Evolutionary conservation across 2,329 filamentous ascomycete genomes (phyloP).

Genomic region (Alternaria postmessia): DNA sequence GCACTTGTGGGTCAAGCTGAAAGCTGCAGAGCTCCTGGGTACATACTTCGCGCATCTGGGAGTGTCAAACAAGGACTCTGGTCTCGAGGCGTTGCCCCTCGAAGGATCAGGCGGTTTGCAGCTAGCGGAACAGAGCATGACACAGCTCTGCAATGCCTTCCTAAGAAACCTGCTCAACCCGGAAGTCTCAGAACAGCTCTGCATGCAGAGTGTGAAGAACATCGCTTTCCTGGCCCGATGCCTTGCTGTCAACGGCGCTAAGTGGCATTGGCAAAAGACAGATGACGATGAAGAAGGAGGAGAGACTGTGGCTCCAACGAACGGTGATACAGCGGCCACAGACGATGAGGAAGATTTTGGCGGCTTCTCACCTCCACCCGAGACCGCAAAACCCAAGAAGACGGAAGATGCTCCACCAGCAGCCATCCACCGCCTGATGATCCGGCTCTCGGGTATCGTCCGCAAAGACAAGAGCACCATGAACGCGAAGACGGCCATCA

Average conservation of each 20-base stretch:
- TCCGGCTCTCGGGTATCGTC: slow-evolving; percentile 78
- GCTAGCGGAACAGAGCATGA: slow-evolving; percentile 71
- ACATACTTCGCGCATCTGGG: slow-evolving; percentile 84
- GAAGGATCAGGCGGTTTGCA: slow-evolving; percentile 74
- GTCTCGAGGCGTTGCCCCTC: slow-evolving; percentile 67
- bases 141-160: slow-evolving; percentile 65
- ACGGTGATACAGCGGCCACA: slow-evolving; percentile 32
- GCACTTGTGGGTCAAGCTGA: slow-evolving; percentile 77
- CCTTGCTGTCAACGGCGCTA: slow-evolving; percentile 65
- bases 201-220: slow-evolving; percentile 79
- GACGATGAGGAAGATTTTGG: slow-evolving; percentile 47
- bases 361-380: slow-evolving; percentile 35
- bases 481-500: slow-evolving; percentile 76
- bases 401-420: slow-evolving; percentile 47
- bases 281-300: slow-evolving; percentile 52
- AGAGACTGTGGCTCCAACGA: slow-evolving; percentile 54
- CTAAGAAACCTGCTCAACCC: slow-evolving; percentile 67
- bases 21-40: slow-evolving; percentile 76
- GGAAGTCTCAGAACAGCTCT: slow-evolving; percentile 75
- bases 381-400: slow-evolving; percentile 24
- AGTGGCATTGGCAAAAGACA: slow-evolving; percentile 55
- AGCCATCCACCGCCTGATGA: slow-evolving; percentile 77
- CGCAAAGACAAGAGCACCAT: slow-evolving; percentile 71
- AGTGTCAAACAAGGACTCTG: slow-evolving; percentile 63
- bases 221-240: slow-evolving; percentile 80